Evolutionary conservation across 768 basidiomycete species (phyloP).

Genomic region (Termitomyces sp.): DNA sequence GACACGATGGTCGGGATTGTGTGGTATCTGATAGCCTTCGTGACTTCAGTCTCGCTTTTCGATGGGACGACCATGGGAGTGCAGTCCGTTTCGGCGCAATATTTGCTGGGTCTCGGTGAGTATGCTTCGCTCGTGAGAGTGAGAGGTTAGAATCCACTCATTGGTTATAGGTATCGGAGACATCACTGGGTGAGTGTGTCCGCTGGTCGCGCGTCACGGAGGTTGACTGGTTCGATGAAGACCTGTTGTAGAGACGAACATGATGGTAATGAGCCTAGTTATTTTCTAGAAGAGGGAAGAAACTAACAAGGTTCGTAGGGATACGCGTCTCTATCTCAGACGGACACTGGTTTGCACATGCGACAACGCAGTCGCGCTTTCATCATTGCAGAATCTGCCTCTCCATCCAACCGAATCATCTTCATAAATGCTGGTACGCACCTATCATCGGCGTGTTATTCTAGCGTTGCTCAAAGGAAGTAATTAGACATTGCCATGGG

Average conservation of each 20-base stretch:
- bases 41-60: conserved; percentile 29
- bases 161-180: conserved; percentile 58
- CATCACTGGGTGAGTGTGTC: conserved; percentile 55
- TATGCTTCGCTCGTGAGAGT: neutral
- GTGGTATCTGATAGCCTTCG: conserved; percentile 40
- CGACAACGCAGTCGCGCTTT: conserved; percentile 74
- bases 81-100: conserved; percentile 35
- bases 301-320: conserved; percentile 35
- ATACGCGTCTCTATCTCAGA: conserved; percentile 61
- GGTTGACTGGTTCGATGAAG: conserved; percentile 26
- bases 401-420: conserved; percentile 55
- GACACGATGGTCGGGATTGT: conserved; percentile 33
- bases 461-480: neutral
- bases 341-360: conserved; percentile 74
- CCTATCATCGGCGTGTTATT: neutral
- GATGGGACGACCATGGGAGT: conserved; percentile 21
- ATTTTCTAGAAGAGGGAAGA: neutral
- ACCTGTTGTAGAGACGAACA: conserved; percentile 77
- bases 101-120: conserved; percentile 58
- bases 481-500: conserved; percentile 74
- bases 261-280: conserved; percentile 50
- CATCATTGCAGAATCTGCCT: conserved; percentile 60
- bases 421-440: conserved; percentile 67
- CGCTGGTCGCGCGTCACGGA: neutral
- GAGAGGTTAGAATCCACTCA: neutral